Evolutionary conservation across 169 alveolate species (phyloP).

Genomic region (Sarcocystis neurona): DNA sequence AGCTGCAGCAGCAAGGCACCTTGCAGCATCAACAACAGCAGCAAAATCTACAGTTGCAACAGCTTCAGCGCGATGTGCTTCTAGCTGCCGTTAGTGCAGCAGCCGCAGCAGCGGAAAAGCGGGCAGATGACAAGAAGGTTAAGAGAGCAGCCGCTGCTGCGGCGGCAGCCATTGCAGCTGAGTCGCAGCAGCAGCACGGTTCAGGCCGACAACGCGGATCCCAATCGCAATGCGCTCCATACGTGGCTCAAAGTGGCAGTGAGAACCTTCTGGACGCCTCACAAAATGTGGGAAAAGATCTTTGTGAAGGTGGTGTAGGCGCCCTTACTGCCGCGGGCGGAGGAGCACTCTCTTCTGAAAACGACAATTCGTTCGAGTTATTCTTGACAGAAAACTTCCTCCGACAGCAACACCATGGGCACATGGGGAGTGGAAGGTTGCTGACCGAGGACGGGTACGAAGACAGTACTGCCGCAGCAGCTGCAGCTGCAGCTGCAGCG

Average conservation of each 20-base stretch:
- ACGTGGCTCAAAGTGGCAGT: no score
- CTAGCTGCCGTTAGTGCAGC: conserved; percentile 5
- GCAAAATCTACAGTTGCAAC: not conserved
- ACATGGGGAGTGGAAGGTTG: not conserved
- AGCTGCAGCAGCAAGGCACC: no score
- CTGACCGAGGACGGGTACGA: not conserved
- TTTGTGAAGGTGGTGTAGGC: no score
- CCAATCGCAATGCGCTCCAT: no score
- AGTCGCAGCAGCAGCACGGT: conserved; percentile 14
- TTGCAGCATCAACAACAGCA: no score
- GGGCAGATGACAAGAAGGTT: conserved; percentile 1
- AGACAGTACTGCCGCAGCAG: not conserved
- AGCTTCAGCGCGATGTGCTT: not conserved
- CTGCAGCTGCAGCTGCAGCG: conserved; percentile 7
- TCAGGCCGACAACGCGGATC: no score
- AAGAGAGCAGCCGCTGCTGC: not conserved
- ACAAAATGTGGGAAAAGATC: no score
- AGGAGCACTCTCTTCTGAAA: no score
- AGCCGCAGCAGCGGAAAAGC: not conserved
- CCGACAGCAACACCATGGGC: not conserved
- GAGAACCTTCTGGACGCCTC: no score
- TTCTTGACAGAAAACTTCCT: no score
- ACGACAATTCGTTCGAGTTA: no score
- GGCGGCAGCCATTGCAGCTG: not conserved
- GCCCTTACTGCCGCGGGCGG: no score